Conservation (phyloP, 768 basidiomycete species). For the Mycena amicta region DNA sequence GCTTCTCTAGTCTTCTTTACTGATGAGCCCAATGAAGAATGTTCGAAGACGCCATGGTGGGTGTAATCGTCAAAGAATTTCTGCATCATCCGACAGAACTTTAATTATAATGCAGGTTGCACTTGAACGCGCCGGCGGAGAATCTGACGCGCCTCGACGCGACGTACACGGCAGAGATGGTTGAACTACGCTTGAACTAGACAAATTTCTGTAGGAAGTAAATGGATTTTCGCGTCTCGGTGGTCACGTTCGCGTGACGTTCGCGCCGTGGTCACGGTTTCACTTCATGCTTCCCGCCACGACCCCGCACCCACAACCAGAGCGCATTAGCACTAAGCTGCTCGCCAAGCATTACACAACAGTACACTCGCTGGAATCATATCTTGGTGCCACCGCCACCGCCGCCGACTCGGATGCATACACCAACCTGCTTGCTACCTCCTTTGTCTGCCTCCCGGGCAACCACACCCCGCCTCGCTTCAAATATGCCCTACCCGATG, state of each 20-base stretch:
- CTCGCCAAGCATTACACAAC: background rate
- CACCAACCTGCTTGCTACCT: slow-evolving; percentile 41
- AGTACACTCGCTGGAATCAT: background rate
- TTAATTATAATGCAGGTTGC: too few relatives aligned
- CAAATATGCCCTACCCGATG: slow-evolving; percentile 38
- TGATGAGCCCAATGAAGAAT: too few relatives aligned
- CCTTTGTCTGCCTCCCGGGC: slow-evolving; percentile 48
- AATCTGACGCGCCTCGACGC: too few relatives aligned
- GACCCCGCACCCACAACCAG: too few relatives aligned
- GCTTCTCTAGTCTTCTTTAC: background rate
- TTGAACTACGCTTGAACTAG: too few relatives aligned
- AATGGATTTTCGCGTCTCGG: too few relatives aligned
- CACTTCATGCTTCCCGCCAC: background rate
- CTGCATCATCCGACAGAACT: too few relatives aligned
- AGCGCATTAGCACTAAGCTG: background rate
- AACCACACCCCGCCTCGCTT: slow-evolving; percentile 25
- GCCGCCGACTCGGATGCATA: slow-evolving; percentile 32
- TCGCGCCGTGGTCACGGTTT: background rate
- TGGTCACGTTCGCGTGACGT: background rate
- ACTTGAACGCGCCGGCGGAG: too few relatives aligned
- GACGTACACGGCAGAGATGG: too few relatives aligned
- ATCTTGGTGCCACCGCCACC: background rate
- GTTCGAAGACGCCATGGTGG: too few relatives aligned
- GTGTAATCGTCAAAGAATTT: too few relatives aligned
- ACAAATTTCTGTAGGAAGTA: too few relatives aligned